Conservation (phyloP, 208 protist species). For the Trypanosoma avium region DNA sequence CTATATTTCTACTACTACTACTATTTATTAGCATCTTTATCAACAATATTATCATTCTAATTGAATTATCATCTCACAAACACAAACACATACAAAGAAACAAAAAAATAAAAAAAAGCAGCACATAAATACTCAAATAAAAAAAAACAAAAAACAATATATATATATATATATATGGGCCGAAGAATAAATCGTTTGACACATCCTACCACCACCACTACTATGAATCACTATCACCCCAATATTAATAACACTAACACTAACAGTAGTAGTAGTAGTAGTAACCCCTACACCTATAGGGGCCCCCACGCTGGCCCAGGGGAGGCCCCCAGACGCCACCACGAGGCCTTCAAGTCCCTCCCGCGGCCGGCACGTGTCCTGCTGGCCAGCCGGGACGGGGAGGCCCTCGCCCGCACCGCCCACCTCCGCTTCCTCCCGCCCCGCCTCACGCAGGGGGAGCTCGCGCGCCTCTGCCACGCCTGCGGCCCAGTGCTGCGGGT, state of each 20-base stretch:
- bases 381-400: conserved; percentile 30
- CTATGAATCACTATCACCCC: not conserved
- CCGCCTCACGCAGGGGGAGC: conserved; percentile 58
- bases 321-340: conserved; percentile 33
- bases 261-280: not conserved
- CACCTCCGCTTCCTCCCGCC: conserved; percentile 68
- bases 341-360: conserved; percentile 74
- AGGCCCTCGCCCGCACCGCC: conserved; percentile 61
- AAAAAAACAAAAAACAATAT: not conserved
- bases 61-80: not conserved
- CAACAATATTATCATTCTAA: not conserved
- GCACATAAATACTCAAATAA: not conserved
- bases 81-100: not conserved
- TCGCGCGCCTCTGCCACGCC: conserved; percentile 53
- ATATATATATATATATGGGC: not conserved
- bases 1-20: no score
- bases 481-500: conserved; percentile 68
- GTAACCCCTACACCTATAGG: not conserved
- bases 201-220: not conserved
- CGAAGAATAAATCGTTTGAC: not conserved
- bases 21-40: no score
- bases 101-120: no score
- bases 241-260: not conserved
- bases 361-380: conserved; percentile 52
- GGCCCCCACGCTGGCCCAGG: conserved; percentile 4